These are phyloP conservation scores for Camelina sativa DNA, from an alignment of 345 rosid genomes.

Conservation along the genomic window DNA sequence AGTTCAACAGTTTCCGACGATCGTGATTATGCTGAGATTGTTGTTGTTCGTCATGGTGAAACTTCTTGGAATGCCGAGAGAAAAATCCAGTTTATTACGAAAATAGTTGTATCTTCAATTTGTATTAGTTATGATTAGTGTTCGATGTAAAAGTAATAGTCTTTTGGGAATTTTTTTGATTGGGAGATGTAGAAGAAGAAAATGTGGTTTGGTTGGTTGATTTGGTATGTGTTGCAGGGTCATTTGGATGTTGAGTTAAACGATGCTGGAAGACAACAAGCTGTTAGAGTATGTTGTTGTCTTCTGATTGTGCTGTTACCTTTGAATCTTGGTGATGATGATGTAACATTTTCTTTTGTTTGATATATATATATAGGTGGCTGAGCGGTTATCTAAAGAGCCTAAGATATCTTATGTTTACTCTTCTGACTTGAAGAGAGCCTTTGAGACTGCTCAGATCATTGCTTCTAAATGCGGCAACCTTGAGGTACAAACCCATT, in stretches of 20 bases:
- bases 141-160: background rate
- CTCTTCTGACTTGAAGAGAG: constrained; percentile 90
- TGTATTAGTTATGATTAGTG: background rate
- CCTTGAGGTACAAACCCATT: constrained; percentile 51
- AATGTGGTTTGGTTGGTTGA: no score
- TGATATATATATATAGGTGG: no score
- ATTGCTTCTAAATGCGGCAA: constrained; percentile 71
- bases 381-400: constrained; percentile 61
- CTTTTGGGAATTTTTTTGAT: background rate
- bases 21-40: constrained; percentile 57
- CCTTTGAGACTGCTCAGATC: constrained; percentile 71
- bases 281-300: constrained; percentile 52
- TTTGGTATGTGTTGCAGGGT: constrained; percentile 52
- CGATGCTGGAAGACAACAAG: constrained; percentile 80
- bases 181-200: background rate
- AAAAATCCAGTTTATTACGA: constrained; percentile 53
- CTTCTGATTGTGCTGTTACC: constrained; percentile 8
- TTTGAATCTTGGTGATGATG: background rate
- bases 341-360: background rate
- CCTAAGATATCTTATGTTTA: constrained; percentile 64
- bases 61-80: constrained; percentile 80
- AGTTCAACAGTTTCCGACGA: constrained; percentile 39
- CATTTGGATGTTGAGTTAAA: constrained; percentile 81
- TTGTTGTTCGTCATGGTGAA: constrained; percentile 85
- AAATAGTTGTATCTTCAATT: background rate